phyloP scores from a whole-genome alignment of 257 asterid species.

The Gardenia jasminoides region DNA sequence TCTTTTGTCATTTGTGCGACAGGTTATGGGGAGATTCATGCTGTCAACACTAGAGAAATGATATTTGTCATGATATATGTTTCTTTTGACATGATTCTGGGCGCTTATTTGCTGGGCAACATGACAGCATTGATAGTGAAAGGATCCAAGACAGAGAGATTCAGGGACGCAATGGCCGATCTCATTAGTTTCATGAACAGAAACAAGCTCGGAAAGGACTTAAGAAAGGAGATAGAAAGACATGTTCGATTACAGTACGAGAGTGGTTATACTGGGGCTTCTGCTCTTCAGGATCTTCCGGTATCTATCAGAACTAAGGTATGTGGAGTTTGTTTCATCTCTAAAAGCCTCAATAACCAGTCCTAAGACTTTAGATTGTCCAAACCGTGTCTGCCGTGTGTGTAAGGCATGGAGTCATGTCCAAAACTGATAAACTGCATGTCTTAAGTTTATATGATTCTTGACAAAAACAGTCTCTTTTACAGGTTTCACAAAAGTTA shows the following conservation, averaged over 20 bases:
- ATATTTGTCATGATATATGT: slow-evolving; percentile 71
- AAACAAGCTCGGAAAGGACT: slow-evolving; percentile 54
- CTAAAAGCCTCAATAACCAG: neutral
- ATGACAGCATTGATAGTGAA: slow-evolving; percentile 78
- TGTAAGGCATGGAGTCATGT: neutral
- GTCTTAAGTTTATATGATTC: neutral
- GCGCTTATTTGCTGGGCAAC: slow-evolving; percentile 77
- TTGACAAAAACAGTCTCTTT: neutral
- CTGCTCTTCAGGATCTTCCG: slow-evolving; percentile 65
- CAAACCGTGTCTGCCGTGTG: too few species aligned
- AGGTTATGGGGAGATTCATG: slow-evolving; percentile 81
- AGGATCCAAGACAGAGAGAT: slow-evolving; percentile 73
- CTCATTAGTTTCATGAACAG: slow-evolving; percentile 52
- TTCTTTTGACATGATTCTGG: slow-evolving; percentile 76
- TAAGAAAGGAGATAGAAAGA: slow-evolving; percentile 50
- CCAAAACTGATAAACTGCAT: neutral
- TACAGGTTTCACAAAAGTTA: slow-evolving; percentile 60
- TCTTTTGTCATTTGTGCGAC: slow-evolving; percentile 14
- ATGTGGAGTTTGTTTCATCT: neutral
- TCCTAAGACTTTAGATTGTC: neutral
- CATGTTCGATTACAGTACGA: slow-evolving; percentile 66
- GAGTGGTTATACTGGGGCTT: slow-evolving; percentile 41
- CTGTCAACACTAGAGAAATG: slow-evolving; percentile 68
- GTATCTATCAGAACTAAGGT: slow-evolving; percentile 64
- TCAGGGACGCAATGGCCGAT: slow-evolving; percentile 65